Evolutionary conservation across 805 yeast genomes (phyloP).

Genomic region (Pichia californica): DNA sequence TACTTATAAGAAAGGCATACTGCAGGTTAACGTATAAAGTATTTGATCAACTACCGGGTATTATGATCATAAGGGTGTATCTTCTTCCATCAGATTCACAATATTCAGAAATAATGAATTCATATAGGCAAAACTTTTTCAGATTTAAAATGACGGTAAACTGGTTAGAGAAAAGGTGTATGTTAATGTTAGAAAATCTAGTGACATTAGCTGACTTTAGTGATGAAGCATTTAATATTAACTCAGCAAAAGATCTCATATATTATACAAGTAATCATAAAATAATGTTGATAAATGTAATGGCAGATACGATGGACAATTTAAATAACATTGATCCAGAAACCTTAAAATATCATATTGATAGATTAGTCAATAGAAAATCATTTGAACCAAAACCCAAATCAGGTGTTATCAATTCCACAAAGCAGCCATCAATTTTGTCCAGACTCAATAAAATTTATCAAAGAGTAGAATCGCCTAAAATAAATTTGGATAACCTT

Average conservation of each 20-base stretch:
- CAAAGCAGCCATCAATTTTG: conserved; percentile 1
- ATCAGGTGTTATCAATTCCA: not conserved
- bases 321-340: not conserved
- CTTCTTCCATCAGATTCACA: conserved; percentile 39
- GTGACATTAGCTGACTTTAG: conserved; percentile 39
- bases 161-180: conserved; percentile 32
- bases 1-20: conserved; percentile 36
- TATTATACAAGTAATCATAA: not conserved
- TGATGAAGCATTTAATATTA: conserved; percentile 31
- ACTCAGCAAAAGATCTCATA: conserved; percentile 6
- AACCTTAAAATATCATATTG: conserved; percentile 26
- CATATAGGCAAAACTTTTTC: conserved; percentile 29
- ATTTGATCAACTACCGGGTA: conserved; percentile 14
- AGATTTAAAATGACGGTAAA: conserved; percentile 29
- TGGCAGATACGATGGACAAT: no score
- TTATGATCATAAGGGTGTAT: conserved; percentile 39
- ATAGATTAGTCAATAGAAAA: conserved; percentile 29
- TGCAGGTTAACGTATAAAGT: conserved; percentile 40
- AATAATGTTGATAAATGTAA: conserved; percentile 3
- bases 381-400: conserved; percentile 10
- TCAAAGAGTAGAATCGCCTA: conserved; percentile 30
- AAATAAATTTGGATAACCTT: conserved; percentile 7
- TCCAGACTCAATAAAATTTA: conserved; percentile 28
- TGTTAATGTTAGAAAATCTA: conserved; percentile 30
- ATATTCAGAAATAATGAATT: conserved; percentile 28